Evolutionary conservation across 352 stramenopile species (phyloP).

Genomic region (Phytophthora cactorum): DNA sequence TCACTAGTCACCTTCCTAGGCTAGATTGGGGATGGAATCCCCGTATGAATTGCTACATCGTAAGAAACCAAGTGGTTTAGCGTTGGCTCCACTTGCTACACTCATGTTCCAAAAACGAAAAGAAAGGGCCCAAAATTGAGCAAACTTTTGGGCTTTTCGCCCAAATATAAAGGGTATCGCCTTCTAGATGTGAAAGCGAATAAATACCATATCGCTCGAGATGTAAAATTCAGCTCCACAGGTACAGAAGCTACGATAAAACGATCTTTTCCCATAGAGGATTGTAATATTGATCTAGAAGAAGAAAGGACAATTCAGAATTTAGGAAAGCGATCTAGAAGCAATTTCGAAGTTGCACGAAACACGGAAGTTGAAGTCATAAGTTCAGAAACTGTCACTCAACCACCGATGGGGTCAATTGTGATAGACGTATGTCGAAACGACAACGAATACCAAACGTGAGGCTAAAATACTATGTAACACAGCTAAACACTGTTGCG

Average conservation of each 20-base stretch:
- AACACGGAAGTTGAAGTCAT: neutral
- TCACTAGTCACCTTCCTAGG: slow-evolving; percentile 11
- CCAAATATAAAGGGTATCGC: slow-evolving; percentile 13
- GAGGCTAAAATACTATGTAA: neutral
- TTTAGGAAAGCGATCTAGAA: neutral
- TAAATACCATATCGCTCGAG: slow-evolving; percentile 4
- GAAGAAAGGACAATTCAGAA: slow-evolving; percentile 3
- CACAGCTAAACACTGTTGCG: slow-evolving; percentile 3
- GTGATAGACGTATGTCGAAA: slow-evolving; percentile 4
- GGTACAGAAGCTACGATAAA: slow-evolving; percentile 1
- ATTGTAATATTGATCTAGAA: neutral
- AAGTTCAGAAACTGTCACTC: no score
- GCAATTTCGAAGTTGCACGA: neutral
- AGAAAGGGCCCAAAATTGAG: slow-evolving; percentile 7
- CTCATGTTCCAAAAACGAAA: slow-evolving; percentile 13
- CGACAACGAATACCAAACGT: neutral
- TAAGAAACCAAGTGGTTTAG: slow-evolving; percentile 2
- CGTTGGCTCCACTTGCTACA: slow-evolving; percentile 1
- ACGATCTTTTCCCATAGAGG: slow-evolving; percentile 3
- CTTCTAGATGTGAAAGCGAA: slow-evolving; percentile 8
- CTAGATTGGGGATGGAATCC: slow-evolving; percentile 1
- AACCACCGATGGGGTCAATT: neutral
- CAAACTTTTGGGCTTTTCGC: slow-evolving; percentile 8
- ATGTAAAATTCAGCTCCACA: slow-evolving; percentile 7
- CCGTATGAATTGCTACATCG: slow-evolving; percentile 8